Evolutionary conservation across 148 eudicot species (phyloP), one percentile per base, ranked within the genome.

Genomic region (Persicaria maculosa): DNA sequence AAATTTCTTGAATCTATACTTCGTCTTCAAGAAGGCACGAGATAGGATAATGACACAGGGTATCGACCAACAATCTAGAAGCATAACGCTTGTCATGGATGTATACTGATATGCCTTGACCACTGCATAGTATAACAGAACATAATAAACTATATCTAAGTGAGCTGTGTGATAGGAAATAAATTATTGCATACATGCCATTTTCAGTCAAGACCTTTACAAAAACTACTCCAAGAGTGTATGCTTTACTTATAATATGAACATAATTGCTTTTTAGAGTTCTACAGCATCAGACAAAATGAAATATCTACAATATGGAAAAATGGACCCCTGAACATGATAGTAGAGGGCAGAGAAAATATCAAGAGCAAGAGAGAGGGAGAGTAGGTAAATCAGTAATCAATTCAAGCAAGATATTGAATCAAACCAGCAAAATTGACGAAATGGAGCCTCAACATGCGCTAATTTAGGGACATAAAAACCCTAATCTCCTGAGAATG

Each of bases 101-200:
- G 97, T 92, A 80, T 90, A 92, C 78, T 92, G 97, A 78, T 92
- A 92, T 69, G 97, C 95, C 89, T 88, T 92, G 73, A 92, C 97
- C 78, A 92, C 97, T 92, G 88, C 84, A 82, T 46, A 15, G 4
- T 43, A 65, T 6, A 6, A 65, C n/a, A 12, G 45, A 36, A 65
- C 36, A 14, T 44, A 25, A 1, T 64, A 0, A 36, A 64, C 14
- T 40, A 5, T 65, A 65, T 65, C 70, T 65, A 46, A 15, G 46
- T 65, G 47, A 65, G 5, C 46, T 36, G 40, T 15, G 70, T 15
- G 4, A 65, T 65, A 9, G 15, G 67, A 40, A 40, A 65, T 11
- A 9, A 9, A 22, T 61, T 36, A 12, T 64, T 1, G 40, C 12
- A 40, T 1, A 64, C 9, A 0, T 25, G 25, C 4, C 0, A 31